These are phyloP conservation scores for Tolypocladium endophyticum DNA, from an alignment of 2,329 filamentous ascomycete genomes.

Conservation along the genomic window DNA sequence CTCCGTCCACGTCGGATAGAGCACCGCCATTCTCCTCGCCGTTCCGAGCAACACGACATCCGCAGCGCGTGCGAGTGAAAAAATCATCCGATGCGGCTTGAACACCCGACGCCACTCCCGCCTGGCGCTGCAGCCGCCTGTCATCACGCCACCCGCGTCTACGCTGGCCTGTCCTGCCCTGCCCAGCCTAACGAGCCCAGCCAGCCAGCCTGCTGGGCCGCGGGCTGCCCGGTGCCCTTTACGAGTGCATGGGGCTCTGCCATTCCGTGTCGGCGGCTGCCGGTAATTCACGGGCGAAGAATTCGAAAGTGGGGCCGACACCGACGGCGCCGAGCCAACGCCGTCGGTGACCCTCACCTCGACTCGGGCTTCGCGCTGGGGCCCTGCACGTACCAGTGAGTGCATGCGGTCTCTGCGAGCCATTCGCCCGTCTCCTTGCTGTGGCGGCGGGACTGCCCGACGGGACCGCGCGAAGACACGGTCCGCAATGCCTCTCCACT, in stretches of 20 bases:
- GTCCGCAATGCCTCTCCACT: background rate
- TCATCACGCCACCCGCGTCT: background rate
- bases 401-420: background rate
- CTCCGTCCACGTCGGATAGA: background rate
- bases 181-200: background rate
- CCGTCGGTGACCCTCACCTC: background rate
- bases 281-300: background rate
- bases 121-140: background rate
- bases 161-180: background rate
- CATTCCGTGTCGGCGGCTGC: background rate
- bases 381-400: no score
- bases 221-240: background rate
- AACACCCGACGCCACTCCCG: background rate
- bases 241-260: background rate
- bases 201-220: background rate
- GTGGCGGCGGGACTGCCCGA: background rate
- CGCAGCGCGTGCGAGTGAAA: background rate
- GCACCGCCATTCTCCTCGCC: background rate
- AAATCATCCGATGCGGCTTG: background rate
- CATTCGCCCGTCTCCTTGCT: background rate
- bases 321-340: background rate
- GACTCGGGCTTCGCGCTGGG: background rate
- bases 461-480: background rate
- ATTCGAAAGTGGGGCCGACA: background rate
- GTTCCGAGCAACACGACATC: background rate